Conservation (phyloP, 305 asterid genomes). For the Plantago lanceolata region DNA sequence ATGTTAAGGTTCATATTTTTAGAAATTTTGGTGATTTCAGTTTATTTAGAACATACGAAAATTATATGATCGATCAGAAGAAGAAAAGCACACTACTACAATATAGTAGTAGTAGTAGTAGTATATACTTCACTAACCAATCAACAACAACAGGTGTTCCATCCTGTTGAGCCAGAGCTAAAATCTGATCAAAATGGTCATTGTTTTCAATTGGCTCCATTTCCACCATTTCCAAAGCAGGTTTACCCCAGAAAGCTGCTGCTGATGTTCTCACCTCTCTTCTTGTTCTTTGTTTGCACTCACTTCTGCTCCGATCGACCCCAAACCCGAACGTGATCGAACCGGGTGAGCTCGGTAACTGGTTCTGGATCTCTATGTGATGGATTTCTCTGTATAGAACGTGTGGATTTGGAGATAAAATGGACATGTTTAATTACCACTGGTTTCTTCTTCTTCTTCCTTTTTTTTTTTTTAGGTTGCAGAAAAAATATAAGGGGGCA, state of each 20-base stretch:
- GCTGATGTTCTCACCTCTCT: conserved; percentile 39
- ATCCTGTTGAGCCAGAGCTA: conserved; percentile 48
- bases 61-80: background rate
- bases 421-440: conserved; percentile 41
- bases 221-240: conserved; percentile 27
- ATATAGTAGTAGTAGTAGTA: no score
- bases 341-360: conserved; percentile 26
- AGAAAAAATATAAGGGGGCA: background rate
- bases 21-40: no score
- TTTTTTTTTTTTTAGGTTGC: no score
- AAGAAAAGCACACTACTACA: no score
- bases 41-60: no score
- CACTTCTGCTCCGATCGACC: conserved; percentile 32
- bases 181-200: conserved; percentile 66
- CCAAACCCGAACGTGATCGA: conserved; percentile 38
- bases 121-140: conserved; percentile 34
- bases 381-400: conserved; percentile 58
- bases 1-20: background rate
- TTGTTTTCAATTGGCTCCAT: conserved; percentile 56
- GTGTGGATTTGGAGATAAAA: conserved; percentile 60
- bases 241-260: conserved; percentile 38
- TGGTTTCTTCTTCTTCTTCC: background rate
- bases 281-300: conserved; percentile 28
- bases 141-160: conserved; percentile 77
- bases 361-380: conserved; percentile 30